Percentiles rank a stretch among this genome's conserved stretches.
phyloP scores from a whole-genome alignment of 1,284 basidiomycete genomes.

The Apiotrichum akiyoshidainum region DNA sequence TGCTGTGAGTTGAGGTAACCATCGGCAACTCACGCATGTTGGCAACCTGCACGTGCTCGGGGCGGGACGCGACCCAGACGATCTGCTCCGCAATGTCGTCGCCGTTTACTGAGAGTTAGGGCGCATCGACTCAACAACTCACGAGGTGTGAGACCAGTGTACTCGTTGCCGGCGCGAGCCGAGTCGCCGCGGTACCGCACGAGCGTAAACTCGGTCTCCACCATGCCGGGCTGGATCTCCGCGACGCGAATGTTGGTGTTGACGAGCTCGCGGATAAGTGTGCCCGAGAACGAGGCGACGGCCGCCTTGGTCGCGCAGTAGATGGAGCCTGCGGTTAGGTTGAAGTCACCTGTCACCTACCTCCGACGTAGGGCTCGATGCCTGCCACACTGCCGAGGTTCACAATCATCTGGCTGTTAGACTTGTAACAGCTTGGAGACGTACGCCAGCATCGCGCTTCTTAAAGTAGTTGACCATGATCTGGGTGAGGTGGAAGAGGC shows the following conservation, averaged over 20 bases:
- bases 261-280: conserved; percentile 78
- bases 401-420: conserved; percentile 67
- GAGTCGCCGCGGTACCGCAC: conserved; percentile 83
- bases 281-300: conserved; percentile 79
- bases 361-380: conserved; percentile 84
- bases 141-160: conserved; percentile 65
- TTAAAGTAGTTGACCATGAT: conserved; percentile 71
- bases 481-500: conserved; percentile 47
- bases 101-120: conserved; percentile 49
- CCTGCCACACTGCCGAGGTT: conserved; percentile 93
- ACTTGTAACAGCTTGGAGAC: conserved; percentile 4
- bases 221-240: conserved; percentile 72
- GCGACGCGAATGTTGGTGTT: conserved; percentile 87
- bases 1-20: conserved; percentile 5
- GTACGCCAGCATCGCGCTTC: conserved; percentile 66
- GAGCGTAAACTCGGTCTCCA: conserved; percentile 66
- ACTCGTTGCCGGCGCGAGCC: conserved; percentile 77
- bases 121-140: background rate
- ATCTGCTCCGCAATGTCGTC: conserved; percentile 94
- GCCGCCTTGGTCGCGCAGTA: conserved; percentile 59
- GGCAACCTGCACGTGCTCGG: conserved; percentile 21
- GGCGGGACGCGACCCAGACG: conserved; percentile 59
- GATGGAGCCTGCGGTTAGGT: conserved; percentile 51
- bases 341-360: conserved; percentile 7
- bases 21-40: conserved; percentile 28